Percentiles rank a stretch among this genome's conserved stretches.
phyloP scores from a whole-genome alignment of 2,329 filamentous ascomycete genomes.

The Apiospora marii region DNA sequence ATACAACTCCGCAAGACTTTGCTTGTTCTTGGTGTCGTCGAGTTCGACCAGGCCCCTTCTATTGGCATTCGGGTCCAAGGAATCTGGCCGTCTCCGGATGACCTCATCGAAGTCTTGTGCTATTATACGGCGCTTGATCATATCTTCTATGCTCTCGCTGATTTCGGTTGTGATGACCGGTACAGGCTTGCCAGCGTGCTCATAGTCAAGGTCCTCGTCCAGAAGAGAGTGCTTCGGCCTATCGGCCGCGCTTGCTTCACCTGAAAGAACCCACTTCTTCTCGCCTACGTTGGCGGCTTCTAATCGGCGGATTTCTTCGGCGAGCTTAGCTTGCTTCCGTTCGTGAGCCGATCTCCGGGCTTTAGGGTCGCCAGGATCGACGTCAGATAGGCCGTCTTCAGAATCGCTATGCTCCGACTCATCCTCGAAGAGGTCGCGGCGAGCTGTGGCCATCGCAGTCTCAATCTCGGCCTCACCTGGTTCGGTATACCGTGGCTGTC shows the following conservation, averaged over 20 bases:
- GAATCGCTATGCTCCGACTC: slow-evolving; percentile 70
- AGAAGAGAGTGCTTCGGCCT: slow-evolving; percentile 91
- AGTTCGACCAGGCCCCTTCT: slow-evolving; percentile 80
- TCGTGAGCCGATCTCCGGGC: slow-evolving; percentile 86
- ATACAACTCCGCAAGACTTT: slow-evolving; percentile 90
- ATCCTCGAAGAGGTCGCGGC: slow-evolving; percentile 90
- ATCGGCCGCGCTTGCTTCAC: slow-evolving; percentile 84
- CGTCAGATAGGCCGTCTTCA: slow-evolving; percentile 69
- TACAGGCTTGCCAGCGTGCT: slow-evolving; percentile 92
- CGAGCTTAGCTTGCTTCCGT: slow-evolving; percentile 82
- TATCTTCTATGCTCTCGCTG: slow-evolving; percentile 87
- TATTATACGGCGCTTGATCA: slow-evolving; percentile 93
- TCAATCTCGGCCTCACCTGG: slow-evolving; percentile 74
- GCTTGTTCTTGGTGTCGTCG: slow-evolving; percentile 85
- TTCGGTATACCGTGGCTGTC: slow-evolving; percentile 49
- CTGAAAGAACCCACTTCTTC: slow-evolving; percentile 87
- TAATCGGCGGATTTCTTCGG: slow-evolving; percentile 88
- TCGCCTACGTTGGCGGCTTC: slow-evolving; percentile 90
- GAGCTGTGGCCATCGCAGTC: slow-evolving; percentile 85
- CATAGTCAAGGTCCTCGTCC: slow-evolving; percentile 94
- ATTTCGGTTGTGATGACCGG: slow-evolving; percentile 92
- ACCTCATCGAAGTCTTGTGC: slow-evolving; percentile 93
- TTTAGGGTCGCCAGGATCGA: slow-evolving; percentile 73
- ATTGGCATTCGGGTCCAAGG: slow-evolving; percentile 66
- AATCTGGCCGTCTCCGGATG: slow-evolving; percentile 79